A percentile compares a stretch with the other conserved stretches of the same genome.
Evolutionary conservation across 257 asterid species (phyloP).

Genomic region (Penstemon barbatus): DNA sequence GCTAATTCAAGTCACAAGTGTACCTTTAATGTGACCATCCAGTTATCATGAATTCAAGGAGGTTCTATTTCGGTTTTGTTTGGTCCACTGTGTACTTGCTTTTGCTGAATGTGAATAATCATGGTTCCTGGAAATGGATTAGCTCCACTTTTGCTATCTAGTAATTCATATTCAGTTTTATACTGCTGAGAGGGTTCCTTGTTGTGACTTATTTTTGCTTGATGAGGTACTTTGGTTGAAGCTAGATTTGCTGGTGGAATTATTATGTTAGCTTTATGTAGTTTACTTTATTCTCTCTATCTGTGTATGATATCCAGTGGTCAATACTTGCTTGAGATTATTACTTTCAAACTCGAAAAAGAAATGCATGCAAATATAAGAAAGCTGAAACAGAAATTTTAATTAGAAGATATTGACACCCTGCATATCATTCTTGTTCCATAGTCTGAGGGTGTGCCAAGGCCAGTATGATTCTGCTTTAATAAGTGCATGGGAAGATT

Average conservation of each 20-base stretch:
- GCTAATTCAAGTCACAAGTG: conserved; percentile 9
- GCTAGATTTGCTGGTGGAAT: conserved; percentile 12
- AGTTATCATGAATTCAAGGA: conserved; percentile 16
- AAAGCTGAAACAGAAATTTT: conserved; percentile 10
- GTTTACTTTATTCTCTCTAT: background rate
- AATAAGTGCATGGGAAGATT: conserved; percentile 87
- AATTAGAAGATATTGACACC: conserved; percentile 12
- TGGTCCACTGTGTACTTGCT: background rate
- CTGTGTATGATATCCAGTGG: conserved; percentile 3
- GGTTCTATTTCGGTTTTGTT: conserved; percentile 2
- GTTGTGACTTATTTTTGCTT: background rate
- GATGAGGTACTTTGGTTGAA: conserved; percentile 3
- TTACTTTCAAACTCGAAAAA: conserved; percentile 2
- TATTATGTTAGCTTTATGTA: background rate
- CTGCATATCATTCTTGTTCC: conserved; percentile 27
- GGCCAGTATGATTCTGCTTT: conserved; percentile 78
- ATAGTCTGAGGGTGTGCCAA: conserved; percentile 83
- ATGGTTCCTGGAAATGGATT: conserved; percentile 21
- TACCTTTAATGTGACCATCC: conserved; percentile 1
- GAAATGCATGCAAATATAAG: conserved; percentile 7
- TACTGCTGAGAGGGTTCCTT: conserved; percentile 3
- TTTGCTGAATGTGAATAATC: conserved; percentile 16
- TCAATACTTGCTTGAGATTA: background rate
- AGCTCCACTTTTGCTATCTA: background rate
- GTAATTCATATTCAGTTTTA: background rate